Evolutionary conservation across 1,284 basidiomycete species (phyloP).

Genomic region (Hemileia vastatrix): DNA sequence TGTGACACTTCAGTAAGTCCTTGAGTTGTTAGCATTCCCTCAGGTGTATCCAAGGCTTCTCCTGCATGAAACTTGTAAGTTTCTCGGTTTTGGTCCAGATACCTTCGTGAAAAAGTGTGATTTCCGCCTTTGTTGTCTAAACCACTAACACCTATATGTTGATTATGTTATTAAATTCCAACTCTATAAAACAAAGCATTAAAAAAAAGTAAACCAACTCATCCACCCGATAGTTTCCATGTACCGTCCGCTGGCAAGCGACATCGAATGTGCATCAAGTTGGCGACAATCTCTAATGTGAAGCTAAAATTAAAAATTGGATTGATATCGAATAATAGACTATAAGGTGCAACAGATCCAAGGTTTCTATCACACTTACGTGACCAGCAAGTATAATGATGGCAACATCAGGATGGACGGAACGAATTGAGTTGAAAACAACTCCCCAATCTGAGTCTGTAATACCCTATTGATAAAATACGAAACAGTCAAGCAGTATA

Average conservation of each 20-base stretch:
- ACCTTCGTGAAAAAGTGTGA: constrained; percentile 59
- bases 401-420: constrained; percentile 60
- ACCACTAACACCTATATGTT: constrained; percentile 27
- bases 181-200: no score
- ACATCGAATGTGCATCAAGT: constrained; percentile 57
- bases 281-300: constrained; percentile 68
- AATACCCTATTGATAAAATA: constrained; percentile 30
- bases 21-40: constrained; percentile 24
- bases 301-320: constrained; percentile 52
- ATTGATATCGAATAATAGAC: background rate
- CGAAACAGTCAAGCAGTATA: constrained; percentile 53
- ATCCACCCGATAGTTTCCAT: constrained; percentile 70
- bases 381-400: constrained; percentile 66
- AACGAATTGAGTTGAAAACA: constrained; percentile 64
- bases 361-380: constrained; percentile 22
- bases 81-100: constrained; percentile 62
- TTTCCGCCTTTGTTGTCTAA: constrained; percentile 29
- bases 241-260: constrained; percentile 69
- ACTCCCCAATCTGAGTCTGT: constrained; percentile 53
- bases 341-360: background rate
- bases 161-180: no score
- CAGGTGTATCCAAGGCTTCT: constrained; percentile 26
- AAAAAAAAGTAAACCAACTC: constrained; percentile 24
- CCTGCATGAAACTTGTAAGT: constrained; percentile 54
- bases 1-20: constrained; percentile 22